Base-by-base conservation (phyloP, 2,329 filamentous ascomycete species). In the Teratosphaeria destructans region DNA sequence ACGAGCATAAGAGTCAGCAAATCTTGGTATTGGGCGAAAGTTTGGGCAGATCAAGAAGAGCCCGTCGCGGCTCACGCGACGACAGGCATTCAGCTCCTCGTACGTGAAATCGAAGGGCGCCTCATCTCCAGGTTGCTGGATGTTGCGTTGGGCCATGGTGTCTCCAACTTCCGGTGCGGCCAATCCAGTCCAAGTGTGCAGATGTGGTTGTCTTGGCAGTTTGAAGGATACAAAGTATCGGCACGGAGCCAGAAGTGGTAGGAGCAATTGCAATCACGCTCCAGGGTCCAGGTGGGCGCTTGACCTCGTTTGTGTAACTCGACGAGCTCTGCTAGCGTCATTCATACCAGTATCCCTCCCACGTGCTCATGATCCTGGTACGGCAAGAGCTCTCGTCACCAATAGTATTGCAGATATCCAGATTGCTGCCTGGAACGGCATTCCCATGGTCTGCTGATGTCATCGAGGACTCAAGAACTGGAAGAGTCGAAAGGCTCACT, bases 1-100 rank as follows among this genome's bases (percentile, higher is more conserved):
- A 60, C 61, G 34, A 29, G 19, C 55, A 43, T 34, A 26, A 2
- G 49, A 49, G 52, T 60, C 37, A 60, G 56, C 47, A 39, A 32
- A 49, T 6, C 43, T 6, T 5, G 43, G 43, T 5, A 49, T 49
- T 6, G 43, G 43, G 16, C 43, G 16, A n/a, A 49, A 19, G n/a
- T 49, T 49, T 19, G 43, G 16, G 32, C 5, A 39, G 29, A 26
- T 23, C 54, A 32, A 56, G 16, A 56, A 56, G 54, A 32, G 32
- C 26, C 32, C 52, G 29, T 54, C 27, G 3, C 14, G 43, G 43
- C 43, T 49, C 43, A 49, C 16, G 43, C 43, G 43, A n/a, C 43
- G 43, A 23, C 43, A 49, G 43, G 43, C 43, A 23, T 49, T 49
- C 43, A 5, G 5, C 32, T 54, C 52, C 32, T 54, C 32, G 52